phyloP scores from a whole-genome alignment of 352 stramenopile genomes.

The Phytopythium chamaehyphon region DNA sequence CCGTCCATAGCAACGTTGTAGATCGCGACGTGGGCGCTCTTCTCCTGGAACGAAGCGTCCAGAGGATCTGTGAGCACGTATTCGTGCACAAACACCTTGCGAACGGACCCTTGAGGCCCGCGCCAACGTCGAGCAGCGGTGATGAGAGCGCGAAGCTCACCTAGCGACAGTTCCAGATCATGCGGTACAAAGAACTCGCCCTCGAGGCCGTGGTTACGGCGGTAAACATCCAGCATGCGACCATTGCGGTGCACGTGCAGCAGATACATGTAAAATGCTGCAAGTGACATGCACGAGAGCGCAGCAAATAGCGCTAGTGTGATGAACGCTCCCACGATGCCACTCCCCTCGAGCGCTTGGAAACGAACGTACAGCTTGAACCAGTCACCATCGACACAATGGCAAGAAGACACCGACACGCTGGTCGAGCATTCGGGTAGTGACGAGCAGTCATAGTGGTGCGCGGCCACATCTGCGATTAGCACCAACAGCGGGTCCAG shows the following conservation, averaged over 20 bases:
- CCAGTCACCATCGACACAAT: constrained; percentile 81
- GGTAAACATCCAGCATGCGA: constrained; percentile 86
- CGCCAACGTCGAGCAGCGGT: constrained; percentile 59
- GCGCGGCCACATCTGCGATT: constrained; percentile 60
- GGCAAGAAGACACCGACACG: constrained; percentile 32
- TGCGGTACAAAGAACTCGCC: constrained; percentile 84
- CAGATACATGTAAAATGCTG: constrained; percentile 74
- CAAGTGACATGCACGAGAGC: constrained; percentile 48
- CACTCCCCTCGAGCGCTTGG: constrained; percentile 60
- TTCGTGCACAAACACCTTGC: constrained; percentile 80
- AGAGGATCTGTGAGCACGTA: constrained; percentile 74
- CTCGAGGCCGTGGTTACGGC: constrained; percentile 68
- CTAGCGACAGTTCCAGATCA: constrained; percentile 77
- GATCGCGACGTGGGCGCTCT: constrained; percentile 73
- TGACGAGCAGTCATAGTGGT: constrained; percentile 76
- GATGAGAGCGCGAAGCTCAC: constrained; percentile 71
- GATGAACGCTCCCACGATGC: constrained; percentile 75
- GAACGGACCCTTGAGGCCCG: constrained; percentile 43
- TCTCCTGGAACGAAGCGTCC: constrained; percentile 58
- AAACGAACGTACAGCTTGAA: constrained; percentile 89
- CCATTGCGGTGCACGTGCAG: constrained; percentile 89
- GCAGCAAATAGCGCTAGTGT: constrained; percentile 72
- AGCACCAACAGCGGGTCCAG: constrained; percentile 84
- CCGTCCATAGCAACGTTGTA: constrained; percentile 70
- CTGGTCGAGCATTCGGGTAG: constrained; percentile 34